phyloP scores from a whole-genome alignment of 2,329 filamentous ascomycete species.

The Fusarium sp. region DNA sequence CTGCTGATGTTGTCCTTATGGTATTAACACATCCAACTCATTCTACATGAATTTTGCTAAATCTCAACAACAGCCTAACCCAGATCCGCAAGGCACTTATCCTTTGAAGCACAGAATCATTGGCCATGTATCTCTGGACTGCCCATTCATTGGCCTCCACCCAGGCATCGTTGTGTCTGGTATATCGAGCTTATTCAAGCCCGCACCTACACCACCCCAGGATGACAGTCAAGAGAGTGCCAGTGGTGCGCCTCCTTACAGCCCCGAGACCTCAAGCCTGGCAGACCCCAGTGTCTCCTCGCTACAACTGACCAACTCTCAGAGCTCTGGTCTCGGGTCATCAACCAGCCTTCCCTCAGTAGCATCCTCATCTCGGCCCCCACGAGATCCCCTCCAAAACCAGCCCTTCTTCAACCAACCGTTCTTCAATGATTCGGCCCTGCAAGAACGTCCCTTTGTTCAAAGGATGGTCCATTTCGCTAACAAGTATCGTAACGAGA shows the following conservation, averaged over 20 bases:
- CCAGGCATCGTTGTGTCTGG: conserved; percentile 87
- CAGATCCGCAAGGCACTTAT: conserved; percentile 47
- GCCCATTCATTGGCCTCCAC: conserved; percentile 88
- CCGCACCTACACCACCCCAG: conserved; percentile 49
- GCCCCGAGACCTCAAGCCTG: conserved; percentile 1
- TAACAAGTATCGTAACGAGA: conserved; percentile 79
- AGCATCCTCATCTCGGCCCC: conserved; percentile 31
- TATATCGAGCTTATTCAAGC: conserved; percentile 78
- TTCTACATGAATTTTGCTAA: conserved; percentile 1
- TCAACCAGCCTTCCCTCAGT: conserved; percentile 34
- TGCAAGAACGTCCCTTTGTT: conserved; percentile 76
- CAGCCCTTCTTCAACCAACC: conserved; percentile 78
- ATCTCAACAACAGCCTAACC: conserved; percentile 45
- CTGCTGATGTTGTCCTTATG: conserved; percentile 80
- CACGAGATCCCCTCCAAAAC: conserved; percentile 73
- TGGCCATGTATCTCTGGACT: conserved; percentile 84
- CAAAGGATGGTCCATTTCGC: conserved; percentile 78
- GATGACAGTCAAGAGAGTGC: conserved; percentile 12
- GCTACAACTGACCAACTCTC: conserved; percentile 33
- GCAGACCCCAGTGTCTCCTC: conserved; percentile 33
- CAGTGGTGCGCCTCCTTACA: conserved; percentile 9
- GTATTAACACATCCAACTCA: conserved; percentile 48
- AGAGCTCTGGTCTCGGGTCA: conserved; percentile 28
- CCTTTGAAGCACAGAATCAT: conserved; percentile 79
- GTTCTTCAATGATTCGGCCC: conserved; percentile 78